phyloP scores from a whole-genome alignment of 2,329 filamentous ascomycete genomes.

The Dothiorella sarmentorum region DNA sequence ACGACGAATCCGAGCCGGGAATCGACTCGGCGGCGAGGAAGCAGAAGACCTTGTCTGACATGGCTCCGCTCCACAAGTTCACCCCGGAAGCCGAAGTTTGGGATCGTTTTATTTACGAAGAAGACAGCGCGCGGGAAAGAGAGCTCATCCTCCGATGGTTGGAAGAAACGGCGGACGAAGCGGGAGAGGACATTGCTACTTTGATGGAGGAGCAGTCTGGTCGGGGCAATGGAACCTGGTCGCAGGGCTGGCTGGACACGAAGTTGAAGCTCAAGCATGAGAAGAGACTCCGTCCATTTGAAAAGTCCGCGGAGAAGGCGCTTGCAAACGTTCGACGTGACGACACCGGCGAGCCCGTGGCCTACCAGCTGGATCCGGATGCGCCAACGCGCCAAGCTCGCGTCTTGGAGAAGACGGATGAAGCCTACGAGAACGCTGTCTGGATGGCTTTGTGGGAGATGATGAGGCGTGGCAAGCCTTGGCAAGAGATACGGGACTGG shows the following conservation, averaged over 20 bases:
- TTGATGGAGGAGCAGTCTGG: slow-evolving; percentile 72
- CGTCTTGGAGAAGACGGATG: slow-evolving; percentile 74
- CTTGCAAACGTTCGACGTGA: slow-evolving; percentile 37
- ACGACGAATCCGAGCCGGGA: slow-evolving; percentile 52
- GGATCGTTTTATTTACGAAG: slow-evolving; percentile 69
- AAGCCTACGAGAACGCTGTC: slow-evolving; percentile 83
- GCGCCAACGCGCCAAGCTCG: slow-evolving; percentile 75
- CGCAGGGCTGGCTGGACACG: slow-evolving; percentile 89
- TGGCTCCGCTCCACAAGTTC: slow-evolving; percentile 43
- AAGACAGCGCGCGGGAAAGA: slow-evolving; percentile 73
- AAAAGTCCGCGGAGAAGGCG: slow-evolving; percentile 45
- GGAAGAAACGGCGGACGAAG: slow-evolving; percentile 67
- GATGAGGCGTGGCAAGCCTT: slow-evolving; percentile 75
- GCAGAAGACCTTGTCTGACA: slow-evolving; percentile 28
- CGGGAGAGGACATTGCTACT: slow-evolving; percentile 68
- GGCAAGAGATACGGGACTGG: slow-evolving; percentile 76
- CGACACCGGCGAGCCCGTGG: slow-evolving; percentile 57
- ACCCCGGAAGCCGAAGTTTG: slow-evolving; percentile 62
- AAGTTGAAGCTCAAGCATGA: slow-evolving; percentile 84
- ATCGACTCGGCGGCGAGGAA: slow-evolving; percentile 33
- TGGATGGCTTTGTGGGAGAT: slow-evolving; percentile 96
- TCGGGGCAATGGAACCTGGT: slow-evolving; percentile 71
- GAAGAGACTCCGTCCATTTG: slow-evolving; percentile 71
- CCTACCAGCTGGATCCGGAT: slow-evolving; percentile 91
- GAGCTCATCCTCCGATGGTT: slow-evolving; percentile 82